Conservation (phyloP, 495 filamentous ascomycete species). For the Umbilicaria muhlenbergii region DNA sequence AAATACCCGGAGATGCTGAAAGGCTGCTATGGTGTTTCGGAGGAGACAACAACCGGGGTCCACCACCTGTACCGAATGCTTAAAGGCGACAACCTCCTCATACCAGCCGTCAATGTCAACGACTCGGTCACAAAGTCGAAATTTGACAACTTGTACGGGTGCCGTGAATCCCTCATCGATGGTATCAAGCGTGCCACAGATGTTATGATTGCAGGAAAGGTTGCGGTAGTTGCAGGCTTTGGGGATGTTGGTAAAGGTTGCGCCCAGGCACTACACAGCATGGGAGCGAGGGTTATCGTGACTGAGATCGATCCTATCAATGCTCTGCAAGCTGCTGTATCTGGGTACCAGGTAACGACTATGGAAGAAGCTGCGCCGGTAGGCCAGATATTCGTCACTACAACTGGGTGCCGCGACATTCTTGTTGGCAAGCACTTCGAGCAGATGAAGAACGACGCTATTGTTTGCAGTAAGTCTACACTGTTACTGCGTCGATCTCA, state of each 20-base stretch:
- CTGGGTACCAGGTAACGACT: slow-evolving; percentile 88
- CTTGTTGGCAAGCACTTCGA: slow-evolving; percentile 85
- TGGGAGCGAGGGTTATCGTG: slow-evolving; percentile 93
- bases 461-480: slow-evolving; percentile 78
- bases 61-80: slow-evolving; percentile 98
- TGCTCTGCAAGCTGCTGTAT: slow-evolving; percentile 94
- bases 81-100: slow-evolving; percentile 78
- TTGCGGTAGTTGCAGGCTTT: slow-evolving; percentile 92
- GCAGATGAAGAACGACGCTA: slow-evolving; percentile 94
- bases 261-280: slow-evolving; percentile 82
- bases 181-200: slow-evolving; percentile 99
- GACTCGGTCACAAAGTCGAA: slow-evolving; percentile 99
- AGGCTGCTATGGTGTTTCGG: slow-evolving; percentile 93
- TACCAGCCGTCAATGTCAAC: slow-evolving; percentile 98
- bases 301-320: slow-evolving; percentile 99
- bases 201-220: slow-evolving; percentile 99
- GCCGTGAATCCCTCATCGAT: slow-evolving; percentile 95
- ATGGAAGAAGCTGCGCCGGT: slow-evolving; percentile 85
- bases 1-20: slow-evolving; percentile 97
- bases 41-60: slow-evolving; percentile 99
- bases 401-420: slow-evolving; percentile 97
- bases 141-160: slow-evolving; percentile 99
- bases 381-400: slow-evolving; percentile 98
- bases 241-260: slow-evolving; percentile 99
- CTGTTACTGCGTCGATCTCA: background rate